Conservation (phyloP, 331 rosid species). For the Rhamnella rubrinervis region DNA sequence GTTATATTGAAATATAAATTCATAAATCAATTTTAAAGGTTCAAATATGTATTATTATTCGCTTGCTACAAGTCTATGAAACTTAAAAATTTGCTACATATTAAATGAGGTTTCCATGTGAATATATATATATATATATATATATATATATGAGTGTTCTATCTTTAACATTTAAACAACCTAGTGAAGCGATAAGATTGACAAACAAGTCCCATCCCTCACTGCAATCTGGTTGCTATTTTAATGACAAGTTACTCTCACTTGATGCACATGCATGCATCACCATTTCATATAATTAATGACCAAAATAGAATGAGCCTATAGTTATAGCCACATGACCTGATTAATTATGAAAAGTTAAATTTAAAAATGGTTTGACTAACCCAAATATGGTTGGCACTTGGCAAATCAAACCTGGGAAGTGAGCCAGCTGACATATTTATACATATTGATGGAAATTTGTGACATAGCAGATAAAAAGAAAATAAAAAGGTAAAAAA, state of each 20-base stretch:
- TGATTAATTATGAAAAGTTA: conserved; percentile 7
- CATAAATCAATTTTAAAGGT: too few species aligned
- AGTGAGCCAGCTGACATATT: not conserved
- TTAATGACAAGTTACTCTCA: too few species aligned
- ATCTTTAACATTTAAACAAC: too few species aligned
- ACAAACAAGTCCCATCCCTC: conserved; percentile 4
- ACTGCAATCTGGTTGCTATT: not conserved
- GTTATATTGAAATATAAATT: too few species aligned
- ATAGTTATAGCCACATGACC: conserved; percentile 11
- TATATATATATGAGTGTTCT: too few species aligned
- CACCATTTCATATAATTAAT: conserved; percentile 3
- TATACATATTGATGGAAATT: conserved; percentile 12
- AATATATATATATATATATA: too few species aligned
- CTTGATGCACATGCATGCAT: not conserved
- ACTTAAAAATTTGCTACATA: too few species aligned
- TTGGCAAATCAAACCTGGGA: conserved; percentile 22
- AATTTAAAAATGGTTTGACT: not conserved
- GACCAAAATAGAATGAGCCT: not conserved
- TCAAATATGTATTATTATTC: too few species aligned
- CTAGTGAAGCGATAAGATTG: not conserved
- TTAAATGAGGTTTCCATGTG: too few species aligned
- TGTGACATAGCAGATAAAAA: conserved; percentile 21
- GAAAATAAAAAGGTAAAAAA: too few species aligned
- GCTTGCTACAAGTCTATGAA: too few species aligned
- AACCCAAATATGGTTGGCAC: conserved; percentile 10